Conservation (phyloP, 176 grass and related monocot species). For the Oryza punctata region DNA sequence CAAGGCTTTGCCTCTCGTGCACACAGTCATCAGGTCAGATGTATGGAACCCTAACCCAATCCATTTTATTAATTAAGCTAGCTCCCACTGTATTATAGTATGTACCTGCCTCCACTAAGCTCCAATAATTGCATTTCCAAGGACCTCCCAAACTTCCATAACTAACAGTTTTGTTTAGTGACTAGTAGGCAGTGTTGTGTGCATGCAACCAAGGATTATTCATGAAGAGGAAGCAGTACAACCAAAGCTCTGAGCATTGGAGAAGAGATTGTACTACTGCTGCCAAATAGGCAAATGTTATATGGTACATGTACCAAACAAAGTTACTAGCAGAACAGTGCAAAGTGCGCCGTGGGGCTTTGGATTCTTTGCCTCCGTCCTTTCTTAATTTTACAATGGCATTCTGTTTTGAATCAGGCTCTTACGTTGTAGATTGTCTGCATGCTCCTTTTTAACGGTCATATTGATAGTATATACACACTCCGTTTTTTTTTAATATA, state of each 20-base stretch:
- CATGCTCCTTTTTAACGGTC: not conserved
- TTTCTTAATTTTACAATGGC: not conserved
- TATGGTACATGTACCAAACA: not conserved
- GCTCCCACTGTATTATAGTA: not conserved
- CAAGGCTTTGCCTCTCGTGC: conserved; percentile 2
- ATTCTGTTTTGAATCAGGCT: not conserved
- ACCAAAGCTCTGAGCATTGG: not conserved
- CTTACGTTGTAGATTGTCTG: not conserved
- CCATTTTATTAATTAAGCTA: not conserved
- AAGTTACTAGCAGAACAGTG: not conserved
- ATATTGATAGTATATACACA: not conserved
- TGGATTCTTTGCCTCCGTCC: not conserved
- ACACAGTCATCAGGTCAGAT: conserved; percentile 13
- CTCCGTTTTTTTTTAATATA: too few species aligned
- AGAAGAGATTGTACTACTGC: not conserved
- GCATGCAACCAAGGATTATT: conserved; percentile 2
- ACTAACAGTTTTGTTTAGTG: conserved; percentile 30
- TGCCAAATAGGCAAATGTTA: not conserved
- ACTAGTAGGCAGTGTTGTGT: not conserved
- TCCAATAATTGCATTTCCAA: conserved; percentile 50
- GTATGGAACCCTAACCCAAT: not conserved
- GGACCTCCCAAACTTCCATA: conserved; percentile 34
- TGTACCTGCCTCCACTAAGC: conserved; percentile 36
- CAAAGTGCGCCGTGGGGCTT: not conserved
- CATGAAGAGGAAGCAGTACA: not conserved